Percentiles rank a stretch among this genome's conserved stretches.
phyloP scores from a whole-genome alignment of 495 filamentous ascomycete genomes.

The Penicillium chermesinum region DNA sequence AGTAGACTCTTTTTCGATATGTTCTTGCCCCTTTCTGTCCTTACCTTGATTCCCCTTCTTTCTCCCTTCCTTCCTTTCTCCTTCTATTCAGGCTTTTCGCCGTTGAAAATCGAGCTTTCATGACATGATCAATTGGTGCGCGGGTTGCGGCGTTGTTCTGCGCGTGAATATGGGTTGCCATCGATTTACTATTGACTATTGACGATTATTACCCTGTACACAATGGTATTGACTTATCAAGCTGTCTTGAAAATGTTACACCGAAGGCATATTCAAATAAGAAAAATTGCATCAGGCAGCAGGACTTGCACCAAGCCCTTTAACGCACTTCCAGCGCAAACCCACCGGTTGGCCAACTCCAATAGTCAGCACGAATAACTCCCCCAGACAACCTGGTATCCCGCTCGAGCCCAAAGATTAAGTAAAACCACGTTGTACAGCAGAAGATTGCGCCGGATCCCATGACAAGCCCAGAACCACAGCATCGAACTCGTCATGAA shows the following conservation, averaged over 20 bases:
- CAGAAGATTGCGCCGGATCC: background rate
- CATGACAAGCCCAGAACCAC: background rate
- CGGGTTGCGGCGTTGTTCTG: background rate
- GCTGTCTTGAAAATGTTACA: too few species aligned
- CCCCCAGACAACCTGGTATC: too few species aligned
- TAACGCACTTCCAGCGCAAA: too few species aligned
- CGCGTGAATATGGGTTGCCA: background rate
- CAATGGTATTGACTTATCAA: too few species aligned
- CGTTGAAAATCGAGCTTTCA: background rate
- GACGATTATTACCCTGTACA: too few species aligned
- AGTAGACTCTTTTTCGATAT: slow-evolving; percentile 15
- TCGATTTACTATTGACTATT: background rate
- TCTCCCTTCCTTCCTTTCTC: slow-evolving; percentile 4
- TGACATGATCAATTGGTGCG: background rate
- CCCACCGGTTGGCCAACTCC: too few species aligned
- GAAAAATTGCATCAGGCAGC: too few species aligned
- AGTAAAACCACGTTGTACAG: too few species aligned
- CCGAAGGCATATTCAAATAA: too few species aligned
- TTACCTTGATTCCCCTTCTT: slow-evolving; percentile 7
- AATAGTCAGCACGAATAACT: too few species aligned
- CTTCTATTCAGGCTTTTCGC: background rate
- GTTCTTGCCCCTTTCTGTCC: background rate
- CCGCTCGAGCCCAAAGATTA: too few species aligned
- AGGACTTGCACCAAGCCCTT: too few species aligned
- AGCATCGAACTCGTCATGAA: background rate